Conservation (phyloP, 2,329 filamentous ascomycete species). For the Westerdykella ornata region DNA sequence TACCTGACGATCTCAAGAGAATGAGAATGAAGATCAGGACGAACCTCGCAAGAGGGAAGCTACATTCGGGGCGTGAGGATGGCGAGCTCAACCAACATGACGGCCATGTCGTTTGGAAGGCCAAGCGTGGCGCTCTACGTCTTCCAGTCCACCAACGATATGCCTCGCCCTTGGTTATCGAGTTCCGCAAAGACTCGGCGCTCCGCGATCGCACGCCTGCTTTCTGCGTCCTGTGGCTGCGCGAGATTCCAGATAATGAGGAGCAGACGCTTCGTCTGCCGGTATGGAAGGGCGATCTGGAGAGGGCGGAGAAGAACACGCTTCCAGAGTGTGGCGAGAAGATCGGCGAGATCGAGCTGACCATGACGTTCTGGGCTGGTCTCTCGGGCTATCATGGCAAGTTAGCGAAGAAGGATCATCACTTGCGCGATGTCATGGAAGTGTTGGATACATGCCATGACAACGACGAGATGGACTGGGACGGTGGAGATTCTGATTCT, state of each 20-base stretch:
- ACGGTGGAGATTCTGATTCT: slow-evolving; percentile 29
- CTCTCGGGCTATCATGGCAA: slow-evolving; percentile 53
- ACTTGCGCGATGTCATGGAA: slow-evolving; percentile 56
- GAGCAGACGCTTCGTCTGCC: slow-evolving; percentile 52
- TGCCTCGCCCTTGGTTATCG: slow-evolving; percentile 49
- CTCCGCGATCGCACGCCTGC: slow-evolving; percentile 52
- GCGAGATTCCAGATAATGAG: slow-evolving; percentile 63
- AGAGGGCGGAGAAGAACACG: slow-evolving; percentile 46
- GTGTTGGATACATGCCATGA: slow-evolving; percentile 57
- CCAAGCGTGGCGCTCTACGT: slow-evolving; percentile 43
- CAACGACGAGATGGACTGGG: slow-evolving; percentile 42
- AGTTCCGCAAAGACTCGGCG: slow-evolving; percentile 53
- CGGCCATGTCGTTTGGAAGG: slow-evolving; percentile 47
- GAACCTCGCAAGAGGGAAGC: slow-evolving; percentile 52
- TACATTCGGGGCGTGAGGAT: slow-evolving; percentile 42
- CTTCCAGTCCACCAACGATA: slow-evolving; percentile 59
- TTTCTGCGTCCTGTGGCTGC: slow-evolving; percentile 61
- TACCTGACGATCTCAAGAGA: slow-evolving; percentile 45
- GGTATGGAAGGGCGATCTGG: slow-evolving; percentile 61
- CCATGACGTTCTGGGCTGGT: slow-evolving; percentile 55
- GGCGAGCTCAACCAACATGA: slow-evolving; percentile 24
- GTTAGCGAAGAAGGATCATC: slow-evolving; percentile 49
- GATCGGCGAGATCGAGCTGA: slow-evolving; percentile 53
- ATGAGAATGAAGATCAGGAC: slow-evolving; percentile 56
- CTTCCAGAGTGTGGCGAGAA: slow-evolving; percentile 50